Evolutionary conservation across 2,329 filamentous ascomycete species (phyloP), one percentile per base, ranked within the genome.

Genomic region (Diaporthe amygdali): DNA sequence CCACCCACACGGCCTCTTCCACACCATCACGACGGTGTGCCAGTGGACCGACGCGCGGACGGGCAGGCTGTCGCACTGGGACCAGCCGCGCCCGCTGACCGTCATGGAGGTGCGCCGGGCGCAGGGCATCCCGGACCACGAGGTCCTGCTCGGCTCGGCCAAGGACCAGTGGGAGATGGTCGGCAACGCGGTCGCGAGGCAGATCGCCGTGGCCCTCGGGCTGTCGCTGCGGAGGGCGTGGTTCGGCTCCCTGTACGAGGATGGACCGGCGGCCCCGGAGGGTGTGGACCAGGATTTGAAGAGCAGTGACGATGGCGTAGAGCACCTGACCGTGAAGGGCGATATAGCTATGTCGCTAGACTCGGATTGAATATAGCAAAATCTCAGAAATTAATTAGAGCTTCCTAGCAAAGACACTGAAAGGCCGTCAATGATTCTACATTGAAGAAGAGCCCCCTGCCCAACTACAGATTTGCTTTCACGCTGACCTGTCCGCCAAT

Each of bases 181-280:
- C 0, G 94, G 94, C 0, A 97, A 97, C 78, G 93, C 91, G 34
- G 94, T 97, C 0, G 89, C 93, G 3, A 84, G 93, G 10, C 88
- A 89, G 30, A 88, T 94, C 1, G 89, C 93, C 0, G 79, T 94
- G 22, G 89, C 90, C 0, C 78, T 95, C 1, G 94, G 94, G 0
- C 76, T 93, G 5, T 83, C 86, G 12, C 81, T 95, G 15, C 84
- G 91, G 9, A 86, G 91, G 72, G 91, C 91, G 0, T 90, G 82
- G 81, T 75, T 81, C 5, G 83, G 82, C 0, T 80, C 80, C 3
- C 72, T 84, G 22, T 77, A 77, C 30, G 80, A 81, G 15, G 77
- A 76, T 17, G 30, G n/a, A 12, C 27, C 27, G 32, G 22, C 9
- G 51, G 32, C 46, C 9, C 30, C 73, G 2, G 71, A 72, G 25